These are phyloP conservation scores for Malania oleifera DNA, from an alignment of 164 flowering plant species.

Conservation along the genomic window DNA sequence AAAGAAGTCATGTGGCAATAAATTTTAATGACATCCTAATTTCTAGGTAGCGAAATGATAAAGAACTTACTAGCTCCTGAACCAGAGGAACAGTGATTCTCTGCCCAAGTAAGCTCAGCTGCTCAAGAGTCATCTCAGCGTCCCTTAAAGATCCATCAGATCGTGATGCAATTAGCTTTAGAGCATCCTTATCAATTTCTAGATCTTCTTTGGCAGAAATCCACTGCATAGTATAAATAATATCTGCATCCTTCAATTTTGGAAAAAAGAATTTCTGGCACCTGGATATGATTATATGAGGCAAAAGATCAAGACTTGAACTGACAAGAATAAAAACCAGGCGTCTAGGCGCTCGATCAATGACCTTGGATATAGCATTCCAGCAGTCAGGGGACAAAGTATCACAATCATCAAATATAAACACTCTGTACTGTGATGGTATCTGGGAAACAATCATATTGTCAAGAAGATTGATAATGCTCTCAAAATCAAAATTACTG, in stretches of 20 bases:
- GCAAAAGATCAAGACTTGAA: conserved; percentile 83
- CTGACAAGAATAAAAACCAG: conserved; percentile 83
- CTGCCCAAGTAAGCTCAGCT: conserved; percentile 92
- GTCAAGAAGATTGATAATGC: conserved; percentile 69
- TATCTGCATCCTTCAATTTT: conserved; percentile 91
- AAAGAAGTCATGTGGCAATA: background rate
- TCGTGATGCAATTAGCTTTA: conserved; percentile 87
- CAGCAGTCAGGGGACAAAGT: conserved; percentile 75
- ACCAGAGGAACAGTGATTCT: conserved; percentile 77
- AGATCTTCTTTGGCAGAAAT: conserved; percentile 77
- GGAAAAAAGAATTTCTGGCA: conserved; percentile 98
- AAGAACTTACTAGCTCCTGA: conserved; percentile 80
- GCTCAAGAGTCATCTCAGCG: conserved; percentile 99
- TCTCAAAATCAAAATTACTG: conserved; percentile 65
- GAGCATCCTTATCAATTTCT: conserved; percentile 84
- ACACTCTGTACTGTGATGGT: conserved; percentile 61
- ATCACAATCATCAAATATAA: conserved; percentile 94
- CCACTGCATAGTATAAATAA: conserved; percentile 75
- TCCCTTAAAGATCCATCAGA: conserved; percentile 98
- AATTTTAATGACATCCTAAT: background rate
- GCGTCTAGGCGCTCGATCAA: conserved; percentile 87
- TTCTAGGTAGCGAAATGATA: background rate
- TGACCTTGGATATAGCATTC: conserved; percentile 90
- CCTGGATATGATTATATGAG: conserved; percentile 85
- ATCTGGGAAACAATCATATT: conserved; percentile 45